Conservation (phyloP, 179 eudicot genomes). For the Spergularia azorica region DNA sequence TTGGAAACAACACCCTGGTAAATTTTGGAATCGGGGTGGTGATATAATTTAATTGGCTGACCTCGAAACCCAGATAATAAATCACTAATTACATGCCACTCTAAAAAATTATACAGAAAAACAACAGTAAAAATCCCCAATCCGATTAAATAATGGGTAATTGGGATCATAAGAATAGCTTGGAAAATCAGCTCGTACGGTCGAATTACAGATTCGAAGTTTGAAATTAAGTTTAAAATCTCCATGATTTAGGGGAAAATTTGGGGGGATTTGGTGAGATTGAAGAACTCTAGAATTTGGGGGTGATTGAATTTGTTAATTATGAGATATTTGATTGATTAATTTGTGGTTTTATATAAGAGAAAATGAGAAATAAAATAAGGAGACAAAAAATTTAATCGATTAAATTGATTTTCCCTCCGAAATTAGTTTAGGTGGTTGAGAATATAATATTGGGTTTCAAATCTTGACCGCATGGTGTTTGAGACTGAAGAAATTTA, state of each 20-base stretch:
- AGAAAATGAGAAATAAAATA: background rate
- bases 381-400: background rate
- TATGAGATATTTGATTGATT: background rate
- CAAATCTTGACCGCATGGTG: too few relatives aligned
- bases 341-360: background rate
- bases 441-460: too few relatives aligned
- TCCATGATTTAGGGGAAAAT: conserved; percentile 20
- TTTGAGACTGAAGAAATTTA: too few relatives aligned
- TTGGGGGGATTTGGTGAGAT: background rate
- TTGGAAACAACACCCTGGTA: conserved; percentile 73
- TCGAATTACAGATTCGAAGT: conserved; percentile 18
- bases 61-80: conserved; percentile 70
- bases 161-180: conserved; percentile 52
- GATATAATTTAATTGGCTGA: conserved; percentile 46
- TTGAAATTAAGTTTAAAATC: background rate
- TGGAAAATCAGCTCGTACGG: conserved; percentile 47
- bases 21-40: conserved; percentile 54
- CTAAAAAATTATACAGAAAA: conserved; percentile 66
- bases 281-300: conserved; percentile 25
- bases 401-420: too few relatives aligned
- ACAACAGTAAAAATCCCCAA: conserved; percentile 23
- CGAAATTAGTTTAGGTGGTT: too few relatives aligned
- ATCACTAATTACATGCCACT: conserved; percentile 66
- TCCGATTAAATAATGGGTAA: conserved; percentile 51
- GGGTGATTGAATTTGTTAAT: background rate